Conservation (phyloP, 306 rosid genomes). For the Lathyrus oleraceus region DNA sequence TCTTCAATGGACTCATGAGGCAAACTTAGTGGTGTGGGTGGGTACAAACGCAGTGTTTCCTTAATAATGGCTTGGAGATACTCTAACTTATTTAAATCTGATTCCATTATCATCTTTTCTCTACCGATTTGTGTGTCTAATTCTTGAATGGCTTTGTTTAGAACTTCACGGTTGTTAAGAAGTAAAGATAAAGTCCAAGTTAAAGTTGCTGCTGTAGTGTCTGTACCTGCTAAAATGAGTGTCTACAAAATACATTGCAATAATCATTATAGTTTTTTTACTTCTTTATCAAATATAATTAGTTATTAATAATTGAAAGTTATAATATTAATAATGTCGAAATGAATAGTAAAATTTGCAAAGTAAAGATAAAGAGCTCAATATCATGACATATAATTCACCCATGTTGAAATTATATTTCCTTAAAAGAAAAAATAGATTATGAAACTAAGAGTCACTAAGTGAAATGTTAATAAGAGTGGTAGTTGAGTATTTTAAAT, state of each 20-base stretch:
- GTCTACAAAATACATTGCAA: slow-evolving; percentile 28
- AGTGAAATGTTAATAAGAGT: too few species aligned
- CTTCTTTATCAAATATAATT: not conserved
- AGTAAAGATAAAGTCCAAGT: slow-evolving; percentile 43
- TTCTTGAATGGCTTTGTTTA: slow-evolving; percentile 35
- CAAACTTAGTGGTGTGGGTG: slow-evolving; percentile 39
- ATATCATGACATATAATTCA: too few species aligned
- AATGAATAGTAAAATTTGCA: too few species aligned
- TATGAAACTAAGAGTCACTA: too few species aligned
- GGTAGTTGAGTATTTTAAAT: too few species aligned
- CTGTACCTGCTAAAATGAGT: slow-evolving; percentile 31
- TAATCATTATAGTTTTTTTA: not conserved
- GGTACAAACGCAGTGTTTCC: slow-evolving; percentile 60
- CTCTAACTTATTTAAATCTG: slow-evolving; percentile 42
- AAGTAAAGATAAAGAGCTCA: too few species aligned
- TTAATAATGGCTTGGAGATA: slow-evolving; percentile 54
- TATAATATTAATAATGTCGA: not conserved
- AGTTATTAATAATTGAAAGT: too few species aligned
- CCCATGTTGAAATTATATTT: too few species aligned
- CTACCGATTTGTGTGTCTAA: slow-evolving; percentile 28
- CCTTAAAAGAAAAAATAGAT: too few species aligned
- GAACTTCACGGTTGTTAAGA: slow-evolving; percentile 33
- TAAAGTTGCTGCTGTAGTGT: slow-evolving; percentile 37
- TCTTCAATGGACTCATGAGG: slow-evolving; percentile 49
- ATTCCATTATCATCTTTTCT: slow-evolving; percentile 25